Conservation (phyloP, 306 rosid genomes). For the Senna siamea region DNA sequence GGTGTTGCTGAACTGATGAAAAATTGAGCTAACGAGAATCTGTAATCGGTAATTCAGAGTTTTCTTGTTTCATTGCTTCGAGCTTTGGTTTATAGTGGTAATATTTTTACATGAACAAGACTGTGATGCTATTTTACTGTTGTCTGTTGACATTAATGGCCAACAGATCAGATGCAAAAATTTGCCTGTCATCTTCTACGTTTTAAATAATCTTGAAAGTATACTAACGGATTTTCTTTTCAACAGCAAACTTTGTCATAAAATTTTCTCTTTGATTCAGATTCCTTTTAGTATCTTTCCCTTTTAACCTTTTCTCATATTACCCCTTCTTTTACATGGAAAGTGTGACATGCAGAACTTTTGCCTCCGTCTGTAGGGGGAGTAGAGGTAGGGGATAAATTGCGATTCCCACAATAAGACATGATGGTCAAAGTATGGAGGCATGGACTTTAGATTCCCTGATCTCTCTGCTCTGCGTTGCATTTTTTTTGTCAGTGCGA, state of each 20-base stretch:
- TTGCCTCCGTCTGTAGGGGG: conserved; percentile 10
- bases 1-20: conserved; percentile 31
- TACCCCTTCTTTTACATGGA: background rate
- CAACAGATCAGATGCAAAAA: background rate
- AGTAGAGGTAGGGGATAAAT: conserved; percentile 1
- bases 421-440: background rate
- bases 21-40: conserved; percentile 17
- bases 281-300: background rate
- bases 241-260: conserved; percentile 24
- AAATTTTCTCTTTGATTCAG: background rate
- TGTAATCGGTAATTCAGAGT: conserved; percentile 35
- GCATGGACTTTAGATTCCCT: conserved; percentile 17
- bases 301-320: background rate
- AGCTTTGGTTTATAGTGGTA: background rate
- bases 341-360: conserved; percentile 11
- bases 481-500: background rate
- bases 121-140: background rate
- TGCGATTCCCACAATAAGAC: conserved; percentile 16
- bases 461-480: conserved; percentile 25
- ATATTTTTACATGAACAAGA: background rate
- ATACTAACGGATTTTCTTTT: background rate
- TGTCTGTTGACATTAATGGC: conserved; percentile 7
- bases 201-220: conserved; percentile 11
- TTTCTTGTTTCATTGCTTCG: conserved; percentile 12
- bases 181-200: conserved; percentile 14